Evolutionary conservation across 371 early-diverging fungal genomes (phyloP).

Genomic region (Coemansia sp.): DNA sequence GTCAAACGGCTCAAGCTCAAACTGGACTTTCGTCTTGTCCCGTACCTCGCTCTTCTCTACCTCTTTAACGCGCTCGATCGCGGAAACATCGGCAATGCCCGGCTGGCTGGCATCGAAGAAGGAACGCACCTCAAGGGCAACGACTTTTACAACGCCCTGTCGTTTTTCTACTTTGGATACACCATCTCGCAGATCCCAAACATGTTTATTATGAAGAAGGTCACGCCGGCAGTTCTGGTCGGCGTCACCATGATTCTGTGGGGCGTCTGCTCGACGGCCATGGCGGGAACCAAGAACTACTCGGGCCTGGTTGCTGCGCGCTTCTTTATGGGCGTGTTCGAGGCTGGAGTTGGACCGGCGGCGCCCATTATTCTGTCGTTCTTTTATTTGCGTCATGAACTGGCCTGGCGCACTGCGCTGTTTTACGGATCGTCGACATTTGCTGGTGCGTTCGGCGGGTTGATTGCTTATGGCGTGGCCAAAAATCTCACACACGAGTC

Average conservation of each 20-base stretch:
- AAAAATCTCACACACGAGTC: conserved; percentile 28
- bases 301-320: conserved; percentile 51
- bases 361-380: conserved; percentile 69
- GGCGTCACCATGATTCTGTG: conserved; percentile 63
- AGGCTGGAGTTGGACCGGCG: conserved; percentile 76
- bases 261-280: conserved; percentile 55
- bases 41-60: conserved; percentile 68
- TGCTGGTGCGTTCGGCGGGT: conserved; percentile 78
- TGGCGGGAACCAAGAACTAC: conserved; percentile 46
- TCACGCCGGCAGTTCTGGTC: conserved; percentile 61
- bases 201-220: conserved; percentile 59
- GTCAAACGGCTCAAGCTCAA: conserved; percentile 57
- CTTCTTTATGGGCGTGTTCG: conserved; percentile 71
- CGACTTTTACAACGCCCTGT: conserved; percentile 58
- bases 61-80: conserved; percentile 74
- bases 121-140: conserved; percentile 37
- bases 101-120: conserved; percentile 33
- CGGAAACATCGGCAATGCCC: conserved; percentile 65
- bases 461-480: conserved; percentile 56
- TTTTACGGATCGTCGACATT: conserved; percentile 54
- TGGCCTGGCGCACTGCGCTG: conserved; percentile 67
- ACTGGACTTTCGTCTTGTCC: conserved; percentile 66
- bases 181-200: conserved; percentile 68
- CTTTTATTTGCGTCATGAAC: conserved; percentile 77
- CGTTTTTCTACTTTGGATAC: conserved; percentile 75